Base-by-base conservation (phyloP, 352 stramenopile genomes). In the Phytopythium mirpurense region DNA sequence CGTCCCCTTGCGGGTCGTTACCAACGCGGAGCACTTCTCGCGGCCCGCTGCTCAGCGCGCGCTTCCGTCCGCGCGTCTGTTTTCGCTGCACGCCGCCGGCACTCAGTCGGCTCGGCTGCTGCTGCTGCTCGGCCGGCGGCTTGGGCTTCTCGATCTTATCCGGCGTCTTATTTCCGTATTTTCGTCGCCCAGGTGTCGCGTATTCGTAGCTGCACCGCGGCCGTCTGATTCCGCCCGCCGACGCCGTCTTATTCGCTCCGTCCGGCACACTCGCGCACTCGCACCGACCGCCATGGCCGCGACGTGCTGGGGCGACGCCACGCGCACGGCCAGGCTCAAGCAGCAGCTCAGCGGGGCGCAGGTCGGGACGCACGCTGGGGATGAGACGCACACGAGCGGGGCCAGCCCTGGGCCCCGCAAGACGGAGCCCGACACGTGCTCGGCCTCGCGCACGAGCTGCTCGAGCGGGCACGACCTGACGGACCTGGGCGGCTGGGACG, bases 361-460 rank as follows among this genome's bases (percentile, higher is more conserved):
- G 27, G 29, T 8, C 27, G 21, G 16, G 5, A 9, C 29, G 29
- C 29, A n/a, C n/a, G n/a, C 43, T 26, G 49, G 38, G 16, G n/a
- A n/a, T n/a, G n/a, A n/a, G n/a, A n/a, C n/a, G n/a, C n/a, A n/a
- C n/a, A n/a, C n/a, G n/a, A n/a, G n/a, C n/a, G n/a, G n/a, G n/a
- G n/a, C n/a, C n/a, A n/a, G n/a, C n/a, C n/a, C n/a, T n/a, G n/a
- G 29, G 29, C 29, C 5, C 5, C 34, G 51, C 34, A 50, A 47
- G 35, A 68, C 67, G 7, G 61, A 72, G 35, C 67, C 47, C 16
- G 68, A 71, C 51, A 52, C 70, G 15, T 72, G 58, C 7, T 75
- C 59, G 0, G 66, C 56, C 32, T 60, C 68, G 5, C 67, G 59
- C 24, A 81, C 68, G 14, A 81, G 73, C 41, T 81, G 65, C 60